Evolutionary conservation across 2,329 filamentous ascomycete species (phyloP).

Genomic region (Aspergillus neoniger): DNA sequence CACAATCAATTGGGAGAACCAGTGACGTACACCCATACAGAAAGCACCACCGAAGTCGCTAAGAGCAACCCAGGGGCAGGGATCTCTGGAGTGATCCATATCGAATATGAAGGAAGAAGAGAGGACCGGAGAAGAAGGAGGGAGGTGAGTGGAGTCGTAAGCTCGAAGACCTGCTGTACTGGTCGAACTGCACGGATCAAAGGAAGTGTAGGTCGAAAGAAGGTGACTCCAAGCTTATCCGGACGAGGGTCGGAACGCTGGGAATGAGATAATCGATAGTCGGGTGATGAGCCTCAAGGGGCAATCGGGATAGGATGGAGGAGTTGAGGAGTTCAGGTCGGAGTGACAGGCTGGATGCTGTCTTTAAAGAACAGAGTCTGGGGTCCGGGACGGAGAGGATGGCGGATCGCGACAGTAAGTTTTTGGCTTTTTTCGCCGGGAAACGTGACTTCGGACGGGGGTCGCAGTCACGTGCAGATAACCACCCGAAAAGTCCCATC

Average conservation of each 20-base stretch:
- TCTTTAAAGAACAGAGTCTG: constrained; percentile 15
- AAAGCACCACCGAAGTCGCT: constrained; percentile 98
- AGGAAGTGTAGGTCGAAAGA: constrained; percentile 10
- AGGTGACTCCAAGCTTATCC: constrained; percentile 2
- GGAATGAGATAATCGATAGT: neutral
- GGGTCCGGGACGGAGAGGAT: constrained; percentile 19
- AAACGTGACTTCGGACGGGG: constrained; percentile 23
- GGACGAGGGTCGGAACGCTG: neutral
- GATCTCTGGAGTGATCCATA: constrained; percentile 96
- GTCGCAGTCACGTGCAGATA: constrained; percentile 19
- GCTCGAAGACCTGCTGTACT: constrained; percentile 13
- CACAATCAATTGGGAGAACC: neutral
- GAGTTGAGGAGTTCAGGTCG: constrained; percentile 3
- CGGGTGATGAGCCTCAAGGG: neutral
- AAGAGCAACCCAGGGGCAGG: constrained; percentile 93
- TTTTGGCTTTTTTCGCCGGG: constrained; percentile 26
- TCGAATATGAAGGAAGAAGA: constrained; percentile 14
- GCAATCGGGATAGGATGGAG: neutral
- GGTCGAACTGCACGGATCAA: constrained; percentile 13
- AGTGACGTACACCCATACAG: constrained; percentile 79
- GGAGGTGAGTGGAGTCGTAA: constrained; percentile 3
- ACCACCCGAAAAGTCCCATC: constrained; percentile 17
- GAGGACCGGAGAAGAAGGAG: neutral
- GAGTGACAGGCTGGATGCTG: constrained; percentile 7
- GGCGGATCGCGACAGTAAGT: constrained; percentile 21